These are phyloP conservation scores for Ophiostoma himal-ulmi DNA, from an alignment of 2,329 filamentous ascomycete species.

Conservation along the genomic window DNA sequence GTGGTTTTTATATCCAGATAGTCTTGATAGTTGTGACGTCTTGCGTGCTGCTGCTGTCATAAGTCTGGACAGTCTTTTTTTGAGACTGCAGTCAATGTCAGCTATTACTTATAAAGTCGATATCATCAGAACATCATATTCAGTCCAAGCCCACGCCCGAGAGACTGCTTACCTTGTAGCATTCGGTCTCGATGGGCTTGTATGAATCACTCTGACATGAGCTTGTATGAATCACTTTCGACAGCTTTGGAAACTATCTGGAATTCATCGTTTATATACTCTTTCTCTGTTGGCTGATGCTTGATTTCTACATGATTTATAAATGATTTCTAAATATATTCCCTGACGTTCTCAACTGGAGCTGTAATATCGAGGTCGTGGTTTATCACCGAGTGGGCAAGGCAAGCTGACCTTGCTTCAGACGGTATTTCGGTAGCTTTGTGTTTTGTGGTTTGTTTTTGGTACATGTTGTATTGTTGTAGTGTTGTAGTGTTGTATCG, in stretches of 20 bases:
- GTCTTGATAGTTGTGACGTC: not conserved
- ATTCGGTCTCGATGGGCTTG: not conserved
- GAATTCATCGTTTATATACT: not conserved
- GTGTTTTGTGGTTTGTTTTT: no score
- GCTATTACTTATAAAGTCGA: not conserved
- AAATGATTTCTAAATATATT: not conserved
- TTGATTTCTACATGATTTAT: not conserved
- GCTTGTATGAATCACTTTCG: not conserved
- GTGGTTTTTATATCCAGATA: no score
- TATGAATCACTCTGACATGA: not conserved
- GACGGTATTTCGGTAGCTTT: not conserved
- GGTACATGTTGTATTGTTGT: not conserved
- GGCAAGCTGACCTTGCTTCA: constrained; percentile 7
- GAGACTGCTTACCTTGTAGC: not conserved
- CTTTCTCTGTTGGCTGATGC: not conserved
- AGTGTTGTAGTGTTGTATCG: not conserved
- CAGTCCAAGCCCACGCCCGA: not conserved
- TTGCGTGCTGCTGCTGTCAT: not conserved
- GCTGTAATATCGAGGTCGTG: constrained; percentile 11
- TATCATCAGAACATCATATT: not conserved
- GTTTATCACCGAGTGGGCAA: constrained; percentile 15
- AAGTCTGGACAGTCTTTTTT: no score
- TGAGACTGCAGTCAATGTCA: not conserved
- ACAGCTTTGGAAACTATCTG: not conserved
- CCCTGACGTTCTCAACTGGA: not conserved